Conservation (phyloP, 2,329 filamentous ascomycete genomes). For the Epicoccum nigrum region DNA sequence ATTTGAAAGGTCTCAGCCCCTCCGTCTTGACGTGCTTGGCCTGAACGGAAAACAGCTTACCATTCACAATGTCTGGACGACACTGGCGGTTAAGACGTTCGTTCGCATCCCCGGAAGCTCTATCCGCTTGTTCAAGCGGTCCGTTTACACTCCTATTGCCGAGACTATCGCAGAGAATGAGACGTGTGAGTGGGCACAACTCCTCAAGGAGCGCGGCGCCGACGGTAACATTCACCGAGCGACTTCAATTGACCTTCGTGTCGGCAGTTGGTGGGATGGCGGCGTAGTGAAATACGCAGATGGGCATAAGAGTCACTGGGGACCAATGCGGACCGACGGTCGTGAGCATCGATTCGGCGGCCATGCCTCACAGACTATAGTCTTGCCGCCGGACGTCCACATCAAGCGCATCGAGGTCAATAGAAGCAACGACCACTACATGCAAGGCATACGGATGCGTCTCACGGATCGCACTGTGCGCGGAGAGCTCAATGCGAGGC, state of each 20-base stretch:
- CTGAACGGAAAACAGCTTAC: conserved; percentile 51
- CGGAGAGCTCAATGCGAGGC: conserved; percentile 38
- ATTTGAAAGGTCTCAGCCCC: conserved; percentile 36
- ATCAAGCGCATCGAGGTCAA: conserved; percentile 45
- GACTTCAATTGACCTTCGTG: conserved; percentile 53
- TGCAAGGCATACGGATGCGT: conserved; percentile 41
- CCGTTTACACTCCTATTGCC: conserved; percentile 24
- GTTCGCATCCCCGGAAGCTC: conserved; percentile 50
- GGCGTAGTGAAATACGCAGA: conserved; percentile 55
- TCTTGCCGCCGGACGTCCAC: conserved; percentile 32
- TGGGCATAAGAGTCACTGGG: conserved; percentile 53
- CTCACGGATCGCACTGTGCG: conserved; percentile 37
- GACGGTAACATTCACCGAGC: conserved; percentile 48
- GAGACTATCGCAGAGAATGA: conserved; percentile 1
- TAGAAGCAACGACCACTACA: not conserved
- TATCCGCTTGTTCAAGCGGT: conserved; percentile 50
- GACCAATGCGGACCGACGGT: conserved; percentile 32
- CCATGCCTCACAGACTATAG: conserved; percentile 36
- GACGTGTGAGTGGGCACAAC: conserved; percentile 29
- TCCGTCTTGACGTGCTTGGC: conserved; percentile 44
- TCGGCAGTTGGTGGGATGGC: conserved; percentile 54
- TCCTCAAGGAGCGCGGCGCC: conserved; percentile 22
- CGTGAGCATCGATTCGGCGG: conserved; percentile 43
- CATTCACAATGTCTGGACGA: conserved; percentile 43
- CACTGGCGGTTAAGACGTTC: conserved; percentile 36